These are phyloP conservation scores for Articulospora tetracladia DNA, from an alignment of 495 filamentous ascomycete species.

Conservation along the genomic window DNA sequence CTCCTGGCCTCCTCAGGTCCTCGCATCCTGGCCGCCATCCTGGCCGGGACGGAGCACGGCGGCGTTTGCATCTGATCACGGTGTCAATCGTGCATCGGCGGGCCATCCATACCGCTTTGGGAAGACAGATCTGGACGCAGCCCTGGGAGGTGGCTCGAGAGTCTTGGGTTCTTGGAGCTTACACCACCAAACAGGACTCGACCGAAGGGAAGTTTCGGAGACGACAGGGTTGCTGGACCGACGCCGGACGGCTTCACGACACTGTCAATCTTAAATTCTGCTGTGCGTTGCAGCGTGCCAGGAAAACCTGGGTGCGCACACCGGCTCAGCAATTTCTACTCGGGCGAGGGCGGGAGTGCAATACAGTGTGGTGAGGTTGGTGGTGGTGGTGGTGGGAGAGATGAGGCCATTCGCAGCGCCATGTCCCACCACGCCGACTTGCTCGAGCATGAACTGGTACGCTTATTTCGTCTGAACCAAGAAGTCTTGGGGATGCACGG, in stretches of 20 bases:
- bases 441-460: no score
- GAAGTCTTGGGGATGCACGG: not conserved
- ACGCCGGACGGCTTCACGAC: not conserved
- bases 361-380: not conserved
- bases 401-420: not conserved
- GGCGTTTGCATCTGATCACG: constrained; percentile 21
- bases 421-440: not conserved
- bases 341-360: no score
- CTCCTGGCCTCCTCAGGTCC: not conserved
- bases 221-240: not conserved
- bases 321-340: no score
- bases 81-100: constrained; percentile 18
- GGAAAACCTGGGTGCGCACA: no score
- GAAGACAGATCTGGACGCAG: not conserved
- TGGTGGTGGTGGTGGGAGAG: not conserved
- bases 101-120: not conserved
- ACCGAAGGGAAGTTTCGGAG: constrained; percentile 5
- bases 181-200: not conserved
- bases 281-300: not conserved
- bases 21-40: no score
- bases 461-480: not conserved
- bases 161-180: constrained; percentile 5
- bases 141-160: constrained; percentile 18
- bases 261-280: constrained; percentile 1
- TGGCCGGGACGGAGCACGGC: no score